These are phyloP conservation scores for Nectriaceae sp. DNA, from an alignment of 2,329 filamentous ascomycete genomes.

Conservation along the genomic window DNA sequence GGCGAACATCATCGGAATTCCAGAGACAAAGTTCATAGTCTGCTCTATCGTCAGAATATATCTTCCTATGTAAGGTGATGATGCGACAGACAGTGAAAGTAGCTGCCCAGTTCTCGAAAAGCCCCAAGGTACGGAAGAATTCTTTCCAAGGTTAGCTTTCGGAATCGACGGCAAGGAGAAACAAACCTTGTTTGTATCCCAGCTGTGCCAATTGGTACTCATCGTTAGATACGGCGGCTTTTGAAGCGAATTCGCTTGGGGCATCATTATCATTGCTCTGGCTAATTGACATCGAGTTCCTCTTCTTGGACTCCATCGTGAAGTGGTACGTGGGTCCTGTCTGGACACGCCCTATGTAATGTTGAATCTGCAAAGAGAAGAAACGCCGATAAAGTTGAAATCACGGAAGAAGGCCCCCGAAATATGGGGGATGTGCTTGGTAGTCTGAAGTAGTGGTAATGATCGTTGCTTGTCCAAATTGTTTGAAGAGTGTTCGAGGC, in stretches of 20 bases:
- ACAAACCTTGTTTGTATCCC: slow-evolving; percentile 7
- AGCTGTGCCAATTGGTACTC: slow-evolving; percentile 1
- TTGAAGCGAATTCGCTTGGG: background rate
- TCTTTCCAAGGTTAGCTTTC: background rate
- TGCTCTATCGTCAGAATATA: background rate
- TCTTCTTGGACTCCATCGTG: background rate
- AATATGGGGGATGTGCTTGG: background rate
- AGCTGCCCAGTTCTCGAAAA: slow-evolving; percentile 10
- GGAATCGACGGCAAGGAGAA: background rate
- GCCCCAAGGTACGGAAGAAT: slow-evolving; percentile 4
- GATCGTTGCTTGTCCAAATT: background rate
- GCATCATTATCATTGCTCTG: background rate
- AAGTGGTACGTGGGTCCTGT: background rate
- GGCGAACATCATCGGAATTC: slow-evolving; percentile 7
- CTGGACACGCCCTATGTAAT: background rate
- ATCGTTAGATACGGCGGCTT: background rate
- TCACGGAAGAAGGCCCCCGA: background rate
- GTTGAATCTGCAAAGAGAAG: no score
- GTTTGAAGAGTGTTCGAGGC: background rate
- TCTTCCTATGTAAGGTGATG: background rate
- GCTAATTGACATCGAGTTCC: background rate
- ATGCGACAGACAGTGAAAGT: slow-evolving; percentile 4
- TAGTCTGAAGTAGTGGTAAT: background rate
- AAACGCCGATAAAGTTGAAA: background rate
- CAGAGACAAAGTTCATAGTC: slow-evolving; percentile 11